phyloP scores from a whole-genome alignment of 805 yeast genomes.

The Myxozyma neglecta region DNA sequence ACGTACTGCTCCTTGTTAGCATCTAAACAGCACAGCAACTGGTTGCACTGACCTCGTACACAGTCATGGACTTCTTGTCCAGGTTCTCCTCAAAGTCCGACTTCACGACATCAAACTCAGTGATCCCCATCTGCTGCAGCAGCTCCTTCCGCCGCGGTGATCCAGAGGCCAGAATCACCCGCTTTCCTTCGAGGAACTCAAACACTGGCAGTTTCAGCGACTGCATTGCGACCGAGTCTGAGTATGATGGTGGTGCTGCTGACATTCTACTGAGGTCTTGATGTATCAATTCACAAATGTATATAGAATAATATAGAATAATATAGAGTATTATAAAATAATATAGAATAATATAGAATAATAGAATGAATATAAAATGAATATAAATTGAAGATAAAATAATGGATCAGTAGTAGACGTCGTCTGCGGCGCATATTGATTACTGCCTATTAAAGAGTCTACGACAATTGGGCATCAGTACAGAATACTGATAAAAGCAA shows the following conservation, averaged over 20 bases:
- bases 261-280: too few relatives aligned
- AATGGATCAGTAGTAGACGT: too few relatives aligned
- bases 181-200: conserved; percentile 29
- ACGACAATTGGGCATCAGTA: too few relatives aligned
- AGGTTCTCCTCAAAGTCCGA: conserved; percentile 80
- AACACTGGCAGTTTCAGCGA: conserved; percentile 26
- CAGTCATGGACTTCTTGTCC: conserved; percentile 51
- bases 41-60: conserved; percentile 44
- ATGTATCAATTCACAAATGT: background rate
- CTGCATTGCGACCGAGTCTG: conserved; percentile 1
- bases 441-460: too few relatives aligned
- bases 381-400: too few relatives aligned
- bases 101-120: conserved; percentile 47
- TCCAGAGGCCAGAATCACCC: conserved; percentile 71
- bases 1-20: conserved; percentile 53
- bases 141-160: conserved; percentile 81
- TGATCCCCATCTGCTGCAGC: conserved; percentile 49
- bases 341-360: too few relatives aligned
- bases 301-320: too few relatives aligned
- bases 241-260: conserved; percentile 12
- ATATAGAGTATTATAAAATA: too few relatives aligned
- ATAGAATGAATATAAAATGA: too few relatives aligned
- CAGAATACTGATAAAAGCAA: too few relatives aligned
- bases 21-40: conserved; percentile 9
- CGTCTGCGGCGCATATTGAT: too few relatives aligned